Evolutionary conservation across 2,329 filamentous ascomycete genomes (phyloP).

Genomic region (Hortaea werneckii): DNA sequence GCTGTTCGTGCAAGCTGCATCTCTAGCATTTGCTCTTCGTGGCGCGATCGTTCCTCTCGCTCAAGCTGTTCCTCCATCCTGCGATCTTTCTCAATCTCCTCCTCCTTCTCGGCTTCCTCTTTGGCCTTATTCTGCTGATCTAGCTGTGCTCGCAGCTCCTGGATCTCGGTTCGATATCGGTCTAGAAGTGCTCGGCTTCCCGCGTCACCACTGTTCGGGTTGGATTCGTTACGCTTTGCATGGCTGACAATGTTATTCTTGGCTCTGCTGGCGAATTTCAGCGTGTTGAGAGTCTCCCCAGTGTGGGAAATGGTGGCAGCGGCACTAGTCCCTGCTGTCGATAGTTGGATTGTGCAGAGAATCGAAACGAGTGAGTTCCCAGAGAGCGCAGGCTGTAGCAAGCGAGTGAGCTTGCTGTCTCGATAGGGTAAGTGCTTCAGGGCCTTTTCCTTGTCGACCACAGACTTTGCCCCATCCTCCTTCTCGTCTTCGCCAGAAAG

Average conservation of each 20-base stretch:
- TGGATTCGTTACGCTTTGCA: conserved; percentile 85
- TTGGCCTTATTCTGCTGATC: conserved; percentile 67
- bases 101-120: conserved; percentile 46
- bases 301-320: conserved; percentile 66
- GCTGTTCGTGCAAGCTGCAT: conserved; percentile 96
- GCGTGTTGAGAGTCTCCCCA: conserved; percentile 82
- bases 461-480: conserved; percentile 38
- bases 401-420: conserved; percentile 90
- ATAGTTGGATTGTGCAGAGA: conserved; percentile 88
- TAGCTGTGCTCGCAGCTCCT: conserved; percentile 68
- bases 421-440: conserved; percentile 84
- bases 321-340: conserved; percentile 56
- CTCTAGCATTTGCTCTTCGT: conserved; percentile 95
- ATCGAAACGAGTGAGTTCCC: conserved; percentile 94
- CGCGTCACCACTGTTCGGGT: conserved; percentile 66
- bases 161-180: conserved; percentile 87
- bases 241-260: conserved; percentile 98
- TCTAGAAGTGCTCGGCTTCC: conserved; percentile 81
- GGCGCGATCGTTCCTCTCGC: conserved; percentile 58
- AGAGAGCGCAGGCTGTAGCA: conserved; percentile 84
- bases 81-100: conserved; percentile 61
- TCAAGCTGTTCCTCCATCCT: conserved; percentile 58
- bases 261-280: conserved; percentile 92
- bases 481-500: conserved; percentile 87
- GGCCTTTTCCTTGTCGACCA: conserved; percentile 55